Conservation (phyloP, 2,329 filamentous ascomycete species). For the Graphiopsis chlorocephala region DNA sequence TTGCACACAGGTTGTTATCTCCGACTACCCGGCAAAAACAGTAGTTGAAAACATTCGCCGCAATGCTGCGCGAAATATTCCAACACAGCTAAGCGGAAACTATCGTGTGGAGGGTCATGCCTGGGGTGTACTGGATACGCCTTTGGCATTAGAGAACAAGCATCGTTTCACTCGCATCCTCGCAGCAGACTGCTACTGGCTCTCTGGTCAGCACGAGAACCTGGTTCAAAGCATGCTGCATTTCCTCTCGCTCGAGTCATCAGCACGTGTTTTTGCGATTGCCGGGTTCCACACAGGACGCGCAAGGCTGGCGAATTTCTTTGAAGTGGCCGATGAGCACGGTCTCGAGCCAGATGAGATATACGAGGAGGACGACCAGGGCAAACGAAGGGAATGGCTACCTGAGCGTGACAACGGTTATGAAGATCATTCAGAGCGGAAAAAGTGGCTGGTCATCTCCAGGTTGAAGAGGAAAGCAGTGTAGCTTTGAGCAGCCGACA, state of each 20-base stretch:
- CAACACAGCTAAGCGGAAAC: conserved; percentile 31
- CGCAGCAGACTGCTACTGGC: conserved; percentile 74
- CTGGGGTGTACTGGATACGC: conserved; percentile 57
- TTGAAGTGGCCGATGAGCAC: conserved; percentile 51
- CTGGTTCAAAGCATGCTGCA: conserved; percentile 61
- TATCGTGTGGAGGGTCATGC: conserved; percentile 58
- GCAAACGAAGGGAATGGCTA: conserved; percentile 60
- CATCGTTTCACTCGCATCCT: conserved; percentile 60
- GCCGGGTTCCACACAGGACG: conserved; percentile 72
- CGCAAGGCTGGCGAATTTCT: conserved; percentile 64
- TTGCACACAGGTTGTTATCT: conserved; percentile 45
- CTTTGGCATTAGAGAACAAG: conserved; percentile 39
- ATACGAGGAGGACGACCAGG: conserved; percentile 67
- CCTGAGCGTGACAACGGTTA: conserved; percentile 53
- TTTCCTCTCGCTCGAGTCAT: conserved; percentile 52
- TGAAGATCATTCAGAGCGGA: conserved; percentile 62
- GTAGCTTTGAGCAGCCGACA: not conserved
- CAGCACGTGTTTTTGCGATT: conserved; percentile 61
- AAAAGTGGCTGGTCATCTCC: conserved; percentile 67
- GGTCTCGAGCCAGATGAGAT: conserved; percentile 63
- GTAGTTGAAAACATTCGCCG: conserved; percentile 57
- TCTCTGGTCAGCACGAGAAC: conserved; percentile 69
- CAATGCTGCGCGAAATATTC: conserved; percentile 58
- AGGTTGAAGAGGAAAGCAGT: conserved; percentile 9
- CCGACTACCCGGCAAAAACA: conserved; percentile 64